Percentiles rank a stretch among this genome's conserved stretches.
Conservation (phyloP, 345 rosid species). For the Arabis alpina region DNA sequence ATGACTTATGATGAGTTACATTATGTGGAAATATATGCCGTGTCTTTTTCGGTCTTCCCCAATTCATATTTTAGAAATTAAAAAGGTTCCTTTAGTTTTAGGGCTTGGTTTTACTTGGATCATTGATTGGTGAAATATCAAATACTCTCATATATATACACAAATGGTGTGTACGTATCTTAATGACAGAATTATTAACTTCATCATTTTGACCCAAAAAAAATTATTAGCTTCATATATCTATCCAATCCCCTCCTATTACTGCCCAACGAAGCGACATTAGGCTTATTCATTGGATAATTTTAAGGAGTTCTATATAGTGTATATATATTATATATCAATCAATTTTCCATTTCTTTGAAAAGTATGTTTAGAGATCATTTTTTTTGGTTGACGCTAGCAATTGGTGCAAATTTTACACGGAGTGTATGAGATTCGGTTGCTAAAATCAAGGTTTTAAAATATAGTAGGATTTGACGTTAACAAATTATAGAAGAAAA, state of each 20-base stretch:
- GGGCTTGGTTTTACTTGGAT: constrained; percentile 17
- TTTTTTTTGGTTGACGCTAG: not conserved
- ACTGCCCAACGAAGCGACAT: not conserved
- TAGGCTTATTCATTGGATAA: constrained; percentile 1
- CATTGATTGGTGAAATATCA: not conserved
- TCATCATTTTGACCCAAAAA: too few species aligned
- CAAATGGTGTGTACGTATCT: not conserved
- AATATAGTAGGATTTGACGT: not conserved
- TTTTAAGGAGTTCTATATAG: not conserved
- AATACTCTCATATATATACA: not conserved
- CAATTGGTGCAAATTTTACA: not conserved
- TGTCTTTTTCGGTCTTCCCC: constrained; percentile 6
- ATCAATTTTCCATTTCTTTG: not conserved
- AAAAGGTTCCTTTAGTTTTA: constrained; percentile 10
- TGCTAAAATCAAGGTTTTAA: not conserved
- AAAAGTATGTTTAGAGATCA: not conserved
- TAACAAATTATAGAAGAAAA: not conserved
- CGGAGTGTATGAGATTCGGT: not conserved
- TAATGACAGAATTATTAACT: not conserved
- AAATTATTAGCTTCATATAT: too few species aligned
- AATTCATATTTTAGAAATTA: too few species aligned
- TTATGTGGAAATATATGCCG: constrained; percentile 1
- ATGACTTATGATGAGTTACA: constrained; percentile 25
- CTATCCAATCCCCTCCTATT: too few species aligned
- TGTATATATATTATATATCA: not conserved